Conservation (phyloP, 768 basidiomycete species). For the Mycena kentingensis region DNA sequence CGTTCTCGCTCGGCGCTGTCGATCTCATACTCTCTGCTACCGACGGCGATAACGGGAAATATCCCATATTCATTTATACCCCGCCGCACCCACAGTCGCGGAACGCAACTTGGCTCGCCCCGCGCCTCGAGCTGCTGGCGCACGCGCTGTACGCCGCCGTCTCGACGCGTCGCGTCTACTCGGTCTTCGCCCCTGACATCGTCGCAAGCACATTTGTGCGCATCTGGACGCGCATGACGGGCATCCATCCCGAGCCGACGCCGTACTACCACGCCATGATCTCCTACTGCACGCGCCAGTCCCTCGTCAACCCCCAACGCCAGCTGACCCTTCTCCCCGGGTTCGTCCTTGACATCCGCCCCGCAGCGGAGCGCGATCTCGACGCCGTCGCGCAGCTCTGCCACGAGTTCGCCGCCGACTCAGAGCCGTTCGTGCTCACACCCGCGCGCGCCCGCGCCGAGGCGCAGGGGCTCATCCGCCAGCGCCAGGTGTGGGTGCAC, state of each 20-base stretch:
- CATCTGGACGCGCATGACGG: conserved; percentile 51
- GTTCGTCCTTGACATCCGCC: conserved; percentile 41
- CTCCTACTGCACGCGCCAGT: conserved; percentile 51
- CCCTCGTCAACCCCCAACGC: conserved; percentile 31
- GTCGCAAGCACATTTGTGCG: conserved; percentile 49
- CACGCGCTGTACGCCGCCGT: conserved; percentile 38
- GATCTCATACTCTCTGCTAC: conserved; percentile 65
- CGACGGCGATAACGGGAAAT: conserved; percentile 51
- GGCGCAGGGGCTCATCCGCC: conserved; percentile 49
- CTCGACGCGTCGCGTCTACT: conserved; percentile 52
- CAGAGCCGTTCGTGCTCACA: conserved; percentile 57
- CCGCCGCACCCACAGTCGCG: conserved; percentile 44
- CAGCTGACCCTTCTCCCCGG: conserved; percentile 23
- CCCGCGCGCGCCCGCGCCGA: conserved; percentile 46
- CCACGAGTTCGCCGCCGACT: conserved; percentile 55
- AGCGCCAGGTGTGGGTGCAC: conserved; percentile 62
- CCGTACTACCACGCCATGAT: conserved; percentile 68
- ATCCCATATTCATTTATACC: conserved; percentile 69
- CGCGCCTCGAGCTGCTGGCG: conserved; percentile 47
- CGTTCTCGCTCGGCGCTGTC: conserved; percentile 30
- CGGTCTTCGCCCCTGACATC: conserved; percentile 59
- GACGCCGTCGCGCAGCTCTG: conserved; percentile 49
- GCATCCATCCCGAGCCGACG: conserved; percentile 35
- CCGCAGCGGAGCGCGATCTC: conserved; percentile 42
- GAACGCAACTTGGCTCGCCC: conserved; percentile 34